Evolutionary conservation across 352 stramenopile genomes (phyloP).

Genomic region (Phytophthora tubulina): DNA sequence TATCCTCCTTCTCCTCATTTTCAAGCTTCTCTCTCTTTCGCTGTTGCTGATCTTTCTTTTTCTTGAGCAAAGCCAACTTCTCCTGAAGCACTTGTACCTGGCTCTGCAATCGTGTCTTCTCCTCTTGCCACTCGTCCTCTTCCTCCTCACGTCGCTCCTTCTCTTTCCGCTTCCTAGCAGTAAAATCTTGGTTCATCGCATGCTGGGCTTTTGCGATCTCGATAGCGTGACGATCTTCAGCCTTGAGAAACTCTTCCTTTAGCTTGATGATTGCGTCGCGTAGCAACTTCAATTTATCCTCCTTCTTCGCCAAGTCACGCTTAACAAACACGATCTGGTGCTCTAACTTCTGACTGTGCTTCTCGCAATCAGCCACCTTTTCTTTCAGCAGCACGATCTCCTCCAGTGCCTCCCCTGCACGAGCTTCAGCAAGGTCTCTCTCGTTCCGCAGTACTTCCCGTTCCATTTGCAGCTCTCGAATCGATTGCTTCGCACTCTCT

Average conservation of each 20-base stretch:
- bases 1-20: constrained; percentile 39
- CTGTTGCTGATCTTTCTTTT: constrained; percentile 40
- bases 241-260: constrained; percentile 92
- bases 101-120: constrained; percentile 59
- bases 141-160: constrained; percentile 51
- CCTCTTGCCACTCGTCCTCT: constrained; percentile 53
- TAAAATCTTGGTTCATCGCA: constrained; percentile 44
- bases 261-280: constrained; percentile 86
- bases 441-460: constrained; percentile 64
- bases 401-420: constrained; percentile 82
- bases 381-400: constrained; percentile 82
- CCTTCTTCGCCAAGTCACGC: constrained; percentile 57
- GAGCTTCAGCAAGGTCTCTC: constrained; percentile 76
- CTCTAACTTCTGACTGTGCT: constrained; percentile 56
- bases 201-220: constrained; percentile 71
- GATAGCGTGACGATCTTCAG: constrained; percentile 81
- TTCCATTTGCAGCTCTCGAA: constrained; percentile 73
- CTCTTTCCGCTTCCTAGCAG: constrained; percentile 47
- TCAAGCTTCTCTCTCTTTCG: constrained; percentile 26
- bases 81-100: constrained; percentile 76
- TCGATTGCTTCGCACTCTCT: constrained; percentile 51
- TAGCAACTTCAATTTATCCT: constrained; percentile 73
- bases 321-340: constrained; percentile 54
- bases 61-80: constrained; percentile 58
- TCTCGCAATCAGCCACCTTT: constrained; percentile 42